Percentiles rank a stretch among this genome's conserved stretches.
Evolutionary conservation across 1,284 basidiomycete genomes (phyloP).

Genomic region (Waitea zeae): DNA sequence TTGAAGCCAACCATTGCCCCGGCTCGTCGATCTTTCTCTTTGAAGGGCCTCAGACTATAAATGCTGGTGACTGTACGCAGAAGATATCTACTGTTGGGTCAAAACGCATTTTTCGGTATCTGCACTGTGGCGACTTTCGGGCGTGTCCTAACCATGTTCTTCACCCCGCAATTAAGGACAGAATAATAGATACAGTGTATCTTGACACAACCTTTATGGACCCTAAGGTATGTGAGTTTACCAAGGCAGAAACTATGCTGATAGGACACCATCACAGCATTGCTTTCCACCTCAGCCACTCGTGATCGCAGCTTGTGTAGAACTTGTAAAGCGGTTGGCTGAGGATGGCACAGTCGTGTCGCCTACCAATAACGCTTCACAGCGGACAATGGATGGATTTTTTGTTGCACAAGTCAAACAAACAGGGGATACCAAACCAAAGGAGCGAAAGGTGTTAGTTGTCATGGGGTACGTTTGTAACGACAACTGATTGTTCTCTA

Average conservation of each 20-base stretch:
- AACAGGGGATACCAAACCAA: too few relatives aligned
- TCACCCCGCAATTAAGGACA: slow-evolving; percentile 69
- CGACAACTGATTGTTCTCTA: slow-evolving; percentile 2
- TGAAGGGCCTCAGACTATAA: slow-evolving; percentile 76
- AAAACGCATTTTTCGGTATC: slow-evolving; percentile 61
- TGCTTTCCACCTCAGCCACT: slow-evolving; percentile 89
- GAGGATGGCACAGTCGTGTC: slow-evolving; percentile 18
- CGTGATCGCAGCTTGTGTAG: slow-evolving; percentile 84
- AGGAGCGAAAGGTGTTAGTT: too few relatives aligned
- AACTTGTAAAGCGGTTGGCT: slow-evolving; percentile 51
- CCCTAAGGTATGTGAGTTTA: slow-evolving; percentile 39
- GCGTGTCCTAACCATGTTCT: slow-evolving; percentile 72
- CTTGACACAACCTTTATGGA: slow-evolving; percentile 96
- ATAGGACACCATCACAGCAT: slow-evolving; percentile 36
- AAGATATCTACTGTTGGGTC: slow-evolving; percentile 59
- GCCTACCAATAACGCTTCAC: too few relatives aligned
- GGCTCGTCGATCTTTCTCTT: slow-evolving; percentile 91
- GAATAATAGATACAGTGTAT: slow-evolving; percentile 76
- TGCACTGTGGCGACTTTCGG: slow-evolving; percentile 93
- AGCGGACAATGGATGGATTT: too few relatives aligned
- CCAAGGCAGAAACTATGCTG: background rate
- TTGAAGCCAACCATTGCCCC: slow-evolving; percentile 97
- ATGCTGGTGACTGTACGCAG: slow-evolving; percentile 71
- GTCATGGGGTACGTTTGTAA: too few relatives aligned
- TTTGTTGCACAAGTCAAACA: too few relatives aligned